A percentile compares a stretch with the other conserved stretches of the same genome.
These are phyloP conservation scores for Claviceps cyperi DNA, from an alignment of 2,329 filamentous ascomycete genomes.

Conservation along the genomic window DNA sequence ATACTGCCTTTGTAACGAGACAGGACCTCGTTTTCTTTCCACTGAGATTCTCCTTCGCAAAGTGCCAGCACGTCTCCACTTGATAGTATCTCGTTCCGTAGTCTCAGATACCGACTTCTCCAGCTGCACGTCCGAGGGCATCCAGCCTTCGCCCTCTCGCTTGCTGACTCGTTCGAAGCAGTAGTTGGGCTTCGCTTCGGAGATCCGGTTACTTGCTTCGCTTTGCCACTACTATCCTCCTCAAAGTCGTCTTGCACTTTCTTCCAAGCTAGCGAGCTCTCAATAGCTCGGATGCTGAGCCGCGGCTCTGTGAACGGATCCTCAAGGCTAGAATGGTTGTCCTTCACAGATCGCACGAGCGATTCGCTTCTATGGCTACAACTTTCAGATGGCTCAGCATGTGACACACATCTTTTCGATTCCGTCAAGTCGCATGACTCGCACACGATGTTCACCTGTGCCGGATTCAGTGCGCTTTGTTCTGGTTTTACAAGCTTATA, in stretches of 20 bases:
- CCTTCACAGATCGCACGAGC: not conserved
- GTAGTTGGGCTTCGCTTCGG: not conserved
- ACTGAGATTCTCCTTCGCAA: constrained; percentile 5
- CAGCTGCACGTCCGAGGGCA: constrained; percentile 24
- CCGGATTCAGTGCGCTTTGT: not conserved
- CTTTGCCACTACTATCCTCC: constrained; percentile 2
- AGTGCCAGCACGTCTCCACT: constrained; percentile 25
- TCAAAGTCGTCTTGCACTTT: constrained; percentile 10
- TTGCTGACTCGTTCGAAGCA: not conserved
- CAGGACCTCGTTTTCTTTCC: constrained; percentile 4
- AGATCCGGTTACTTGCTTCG: not conserved
- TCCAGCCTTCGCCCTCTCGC: constrained; percentile 1
- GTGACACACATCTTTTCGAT: not conserved
- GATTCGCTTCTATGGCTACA: constrained; percentile 2
- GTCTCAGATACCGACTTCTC: constrained; percentile 26
- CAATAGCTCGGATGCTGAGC: constrained; percentile 15
- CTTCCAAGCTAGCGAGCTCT: constrained; percentile 14
- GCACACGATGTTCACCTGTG: not conserved
- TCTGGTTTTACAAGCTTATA: constrained; percentile 1
- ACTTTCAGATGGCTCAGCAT: not conserved
- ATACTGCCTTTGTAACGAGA: not conserved
- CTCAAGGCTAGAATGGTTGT: not conserved
- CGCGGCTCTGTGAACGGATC: constrained; percentile 7
- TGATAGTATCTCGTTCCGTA: constrained; percentile 26
- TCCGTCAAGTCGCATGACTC: constrained; percentile 7